Conservation (phyloP, 257 asterid genomes). For the Orobanche coerulescens region DNA sequence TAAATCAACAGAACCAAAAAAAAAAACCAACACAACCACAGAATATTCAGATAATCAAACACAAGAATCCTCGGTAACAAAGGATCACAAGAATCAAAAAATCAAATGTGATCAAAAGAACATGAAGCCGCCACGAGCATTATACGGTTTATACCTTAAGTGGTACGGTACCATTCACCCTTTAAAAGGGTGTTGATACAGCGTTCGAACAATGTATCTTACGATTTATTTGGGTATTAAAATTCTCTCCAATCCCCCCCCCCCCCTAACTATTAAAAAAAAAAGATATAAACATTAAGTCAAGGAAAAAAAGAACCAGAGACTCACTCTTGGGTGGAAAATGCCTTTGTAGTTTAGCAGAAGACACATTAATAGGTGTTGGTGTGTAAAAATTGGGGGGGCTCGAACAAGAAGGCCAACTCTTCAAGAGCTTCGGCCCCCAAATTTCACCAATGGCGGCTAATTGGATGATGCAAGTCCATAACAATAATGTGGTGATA, state of each 20-base stretch:
- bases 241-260: too few relatives aligned
- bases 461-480: constrained; percentile 53
- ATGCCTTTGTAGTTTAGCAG: constrained; percentile 15
- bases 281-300: neutral
- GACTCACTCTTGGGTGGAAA: constrained; percentile 46
- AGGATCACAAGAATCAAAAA: too few relatives aligned
- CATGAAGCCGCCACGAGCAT: too few relatives aligned
- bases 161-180: too few relatives aligned
- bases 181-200: too few relatives aligned
- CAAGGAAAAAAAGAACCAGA: neutral
- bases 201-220: too few relatives aligned
- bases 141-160: too few relatives aligned
- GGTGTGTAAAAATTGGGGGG: constrained; percentile 8
- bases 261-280: too few relatives aligned
- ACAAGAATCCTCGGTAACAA: neutral
- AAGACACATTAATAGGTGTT: constrained; percentile 9
- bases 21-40: constrained; percentile 9
- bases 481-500: constrained; percentile 35
- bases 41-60: neutral
- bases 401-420: constrained; percentile 48
- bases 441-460: constrained; percentile 48
- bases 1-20: constrained; percentile 3
- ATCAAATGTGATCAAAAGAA: too few relatives aligned
- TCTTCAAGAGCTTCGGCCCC: constrained; percentile 46
- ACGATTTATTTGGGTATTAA: too few relatives aligned